Percentiles rank a stretch among this genome's conserved stretches.
Conservation (phyloP, 352 stramenopile species). For the Peronospora tabacina region DNA sequence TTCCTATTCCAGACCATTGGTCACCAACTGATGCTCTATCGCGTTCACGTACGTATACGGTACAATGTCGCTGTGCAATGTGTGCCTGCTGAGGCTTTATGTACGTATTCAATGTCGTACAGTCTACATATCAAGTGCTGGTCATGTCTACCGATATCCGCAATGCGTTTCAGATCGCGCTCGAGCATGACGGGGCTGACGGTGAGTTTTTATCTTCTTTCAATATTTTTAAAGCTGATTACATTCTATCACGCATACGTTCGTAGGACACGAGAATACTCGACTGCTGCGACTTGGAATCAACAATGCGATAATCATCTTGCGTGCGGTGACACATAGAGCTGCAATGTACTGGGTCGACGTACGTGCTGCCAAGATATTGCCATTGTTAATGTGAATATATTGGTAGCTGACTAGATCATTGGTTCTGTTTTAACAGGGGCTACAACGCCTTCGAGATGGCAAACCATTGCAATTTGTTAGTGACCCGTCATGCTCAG, state of each 20-base stretch:
- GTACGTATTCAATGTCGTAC: neutral
- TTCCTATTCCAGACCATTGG: constrained; percentile 75
- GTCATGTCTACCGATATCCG: constrained; percentile 70
- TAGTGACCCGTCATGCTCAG: constrained; percentile 39
- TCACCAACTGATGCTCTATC: constrained; percentile 60
- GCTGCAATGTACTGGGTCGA: constrained; percentile 66
- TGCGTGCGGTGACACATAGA: constrained; percentile 58
- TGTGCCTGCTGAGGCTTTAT: neutral
- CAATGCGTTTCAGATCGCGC: constrained; percentile 45
- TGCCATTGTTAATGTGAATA: neutral
- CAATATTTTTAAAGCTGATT: neutral
- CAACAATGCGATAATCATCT: constrained; percentile 55
- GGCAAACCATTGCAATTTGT: constrained; percentile 37
- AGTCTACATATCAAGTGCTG: constrained; percentile 61
- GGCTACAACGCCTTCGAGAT: constrained; percentile 42
- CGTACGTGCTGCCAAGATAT: constrained; percentile 18
- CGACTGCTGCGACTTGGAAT: constrained; percentile 50
- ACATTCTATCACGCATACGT: neutral
- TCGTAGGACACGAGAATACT: constrained; percentile 28
- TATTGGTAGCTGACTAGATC: constrained; percentile 1
- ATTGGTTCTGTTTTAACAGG: constrained; percentile 18
- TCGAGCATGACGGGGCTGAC: constrained; percentile 29
- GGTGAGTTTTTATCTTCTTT: constrained; percentile 5
- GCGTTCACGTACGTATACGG: constrained; percentile 43
- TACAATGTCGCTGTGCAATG: neutral